phyloP scores from a whole-genome alignment of 129 eudicot genomes.

The Helianthus tuberosus region DNA sequence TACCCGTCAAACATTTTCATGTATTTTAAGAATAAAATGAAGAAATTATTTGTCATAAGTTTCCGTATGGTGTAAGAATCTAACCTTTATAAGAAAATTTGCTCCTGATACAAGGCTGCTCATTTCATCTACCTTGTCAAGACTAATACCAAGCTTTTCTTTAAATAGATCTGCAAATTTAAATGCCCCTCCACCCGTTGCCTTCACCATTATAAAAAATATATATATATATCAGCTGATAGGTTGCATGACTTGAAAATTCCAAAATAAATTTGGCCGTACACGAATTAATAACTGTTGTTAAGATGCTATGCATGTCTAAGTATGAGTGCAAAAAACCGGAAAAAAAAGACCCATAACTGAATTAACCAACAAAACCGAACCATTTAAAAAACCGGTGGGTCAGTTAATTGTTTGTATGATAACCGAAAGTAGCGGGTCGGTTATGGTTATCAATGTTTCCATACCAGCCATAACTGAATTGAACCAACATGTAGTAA shows the following conservation, averaged over 20 bases:
- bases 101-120: conserved; percentile 90
- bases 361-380: too few species aligned
- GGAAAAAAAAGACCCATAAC: too few species aligned
- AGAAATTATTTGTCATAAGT: neutral
- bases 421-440: too few species aligned
- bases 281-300: conserved; percentile 8
- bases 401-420: too few species aligned
- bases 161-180: conserved; percentile 87
- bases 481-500: too few species aligned
- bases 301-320: neutral
- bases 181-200: conserved; percentile 99
- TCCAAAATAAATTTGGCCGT: conserved; percentile 23
- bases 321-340: neutral
- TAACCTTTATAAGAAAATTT: conserved; percentile 90
- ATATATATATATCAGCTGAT: conserved; percentile 9
- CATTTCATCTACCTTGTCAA: conserved; percentile 97
- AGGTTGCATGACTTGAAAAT: conserved; percentile 14
- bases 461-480: too few species aligned
- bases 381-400: too few species aligned
- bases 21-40: neutral
- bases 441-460: too few species aligned
- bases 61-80: conserved; percentile 15
- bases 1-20: conserved; percentile 10
- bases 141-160: conserved; percentile 72
- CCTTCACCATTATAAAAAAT: conserved; percentile 52